Conservation (phyloP, 805 yeast genomes). For the Debaryomyces maramus region DNA sequence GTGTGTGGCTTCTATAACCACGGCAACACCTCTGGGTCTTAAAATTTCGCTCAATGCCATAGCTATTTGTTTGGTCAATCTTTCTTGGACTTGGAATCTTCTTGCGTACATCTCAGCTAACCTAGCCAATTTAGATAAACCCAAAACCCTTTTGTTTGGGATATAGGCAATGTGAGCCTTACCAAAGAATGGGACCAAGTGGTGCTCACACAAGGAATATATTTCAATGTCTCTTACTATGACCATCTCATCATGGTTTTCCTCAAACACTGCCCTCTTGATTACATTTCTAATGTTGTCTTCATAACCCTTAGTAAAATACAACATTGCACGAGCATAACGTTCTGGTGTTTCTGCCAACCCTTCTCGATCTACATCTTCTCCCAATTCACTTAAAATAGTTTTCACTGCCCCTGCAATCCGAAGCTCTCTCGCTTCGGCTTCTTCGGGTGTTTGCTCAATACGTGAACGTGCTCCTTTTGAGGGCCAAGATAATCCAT, state of each 20-base stretch:
- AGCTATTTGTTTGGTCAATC: conserved; percentile 95
- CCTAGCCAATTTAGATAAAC: conserved; percentile 89
- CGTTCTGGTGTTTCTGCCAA: conserved; percentile 91
- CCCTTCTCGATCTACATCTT: conserved; percentile 87
- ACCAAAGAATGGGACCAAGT: conserved; percentile 95
- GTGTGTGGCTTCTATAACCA: conserved; percentile 95
- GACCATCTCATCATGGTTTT: conserved; percentile 98
- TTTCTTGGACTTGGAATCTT: conserved; percentile 96
- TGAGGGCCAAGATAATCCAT: conserved; percentile 94
- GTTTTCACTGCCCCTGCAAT: conserved; percentile 83
- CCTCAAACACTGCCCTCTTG: conserved; percentile 94
- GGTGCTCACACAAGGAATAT: conserved; percentile 94
- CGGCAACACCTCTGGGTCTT: conserved; percentile 96
- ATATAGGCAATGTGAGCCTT: conserved; percentile 98
- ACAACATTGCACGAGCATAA: conserved; percentile 95
- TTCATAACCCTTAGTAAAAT: conserved; percentile 94
- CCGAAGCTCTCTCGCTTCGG: conserved; percentile 63
- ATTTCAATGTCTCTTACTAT: conserved; percentile 93
- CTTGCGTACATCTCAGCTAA: conserved; percentile 96
- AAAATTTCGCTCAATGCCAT: conserved; percentile 90
- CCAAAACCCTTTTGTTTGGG: conserved; percentile 90
- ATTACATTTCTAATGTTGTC: conserved; percentile 90
- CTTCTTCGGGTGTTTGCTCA: conserved; percentile 67
- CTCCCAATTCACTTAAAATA: conserved; percentile 83
- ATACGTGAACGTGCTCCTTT: conserved; percentile 77